Evolutionary conservation across 1,139 yeast genomes (phyloP).

Genomic region (Kurtzmaniella quercitrusa): DNA sequence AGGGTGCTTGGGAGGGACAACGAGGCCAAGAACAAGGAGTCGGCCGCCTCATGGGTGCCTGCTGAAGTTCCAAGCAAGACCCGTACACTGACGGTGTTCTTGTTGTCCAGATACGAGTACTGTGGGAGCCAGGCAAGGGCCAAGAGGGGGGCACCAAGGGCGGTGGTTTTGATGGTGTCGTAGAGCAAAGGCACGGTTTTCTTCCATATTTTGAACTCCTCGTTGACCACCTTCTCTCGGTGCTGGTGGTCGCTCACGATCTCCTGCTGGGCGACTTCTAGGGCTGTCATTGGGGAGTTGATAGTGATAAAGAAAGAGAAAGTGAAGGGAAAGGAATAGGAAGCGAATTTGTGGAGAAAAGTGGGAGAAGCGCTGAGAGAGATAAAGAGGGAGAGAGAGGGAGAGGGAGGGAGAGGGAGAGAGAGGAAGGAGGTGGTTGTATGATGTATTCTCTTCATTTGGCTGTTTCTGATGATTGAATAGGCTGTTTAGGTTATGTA

Average conservation of each 20-base stretch:
- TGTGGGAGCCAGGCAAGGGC: slow-evolving; percentile 48
- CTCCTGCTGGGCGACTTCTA: slow-evolving; percentile 26
- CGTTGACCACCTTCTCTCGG: slow-evolving; percentile 50
- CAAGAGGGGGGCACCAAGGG: slow-evolving; percentile 59
- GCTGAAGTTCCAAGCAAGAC: slow-evolving; percentile 44
- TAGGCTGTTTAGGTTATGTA: too few species aligned
- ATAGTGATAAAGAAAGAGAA: not conserved
- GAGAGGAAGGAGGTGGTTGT: too few species aligned
- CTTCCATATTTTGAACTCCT: slow-evolving; percentile 91
- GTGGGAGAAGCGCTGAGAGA: slow-evolving; percentile 1
- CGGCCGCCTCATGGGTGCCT: slow-evolving; percentile 22
- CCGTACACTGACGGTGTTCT: slow-evolving; percentile 32
- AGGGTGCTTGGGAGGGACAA: slow-evolving; percentile 50
- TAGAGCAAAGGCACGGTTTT: slow-evolving; percentile 89
- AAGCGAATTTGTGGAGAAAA: not conserved
- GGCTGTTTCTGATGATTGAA: too few species aligned
- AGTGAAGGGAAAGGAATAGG: not conserved
- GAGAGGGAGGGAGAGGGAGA: not conserved
- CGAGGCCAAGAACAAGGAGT: slow-evolving; percentile 41
- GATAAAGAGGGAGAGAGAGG: not conserved
- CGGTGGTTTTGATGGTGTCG: slow-evolving; percentile 67
- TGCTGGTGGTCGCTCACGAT: slow-evolving; percentile 42
- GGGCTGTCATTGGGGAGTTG: slow-evolving; percentile 3
- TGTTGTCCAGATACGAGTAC: slow-evolving; percentile 28
- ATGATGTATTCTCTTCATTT: too few species aligned